phyloP scores from a whole-genome alignment of 2,329 filamentous ascomycete genomes.

The Triangularia verruculosa region DNA sequence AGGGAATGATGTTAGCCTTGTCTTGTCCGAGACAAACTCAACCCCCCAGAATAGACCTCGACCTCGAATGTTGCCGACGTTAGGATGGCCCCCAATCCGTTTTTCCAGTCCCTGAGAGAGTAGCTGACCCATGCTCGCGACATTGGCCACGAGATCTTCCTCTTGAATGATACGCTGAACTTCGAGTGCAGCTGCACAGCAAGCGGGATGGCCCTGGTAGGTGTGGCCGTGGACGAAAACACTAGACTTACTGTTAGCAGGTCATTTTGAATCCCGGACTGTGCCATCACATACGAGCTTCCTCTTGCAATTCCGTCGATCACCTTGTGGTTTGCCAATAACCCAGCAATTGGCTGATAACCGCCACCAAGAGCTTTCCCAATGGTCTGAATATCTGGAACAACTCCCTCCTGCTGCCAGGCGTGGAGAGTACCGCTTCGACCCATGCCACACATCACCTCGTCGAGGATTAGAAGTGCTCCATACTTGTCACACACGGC shows the following conservation, averaged over 20 bases:
- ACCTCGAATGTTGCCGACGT: conserved; percentile 44
- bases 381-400: conserved; percentile 60
- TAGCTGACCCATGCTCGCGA: conserved; percentile 32
- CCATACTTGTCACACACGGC: conserved; percentile 54
- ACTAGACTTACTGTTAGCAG: conserved; percentile 29
- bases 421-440: conserved; percentile 60
- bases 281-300: conserved; percentile 33
- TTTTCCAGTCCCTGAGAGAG: conserved; percentile 32
- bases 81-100: conserved; percentile 33
- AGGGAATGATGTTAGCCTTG: conserved; percentile 35
- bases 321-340: conserved; percentile 52
- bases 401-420: conserved; percentile 59
- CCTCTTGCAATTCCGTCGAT: conserved; percentile 44
- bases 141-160: conserved; percentile 36
- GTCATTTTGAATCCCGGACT: no score
- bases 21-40: conserved; percentile 41
- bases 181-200: conserved; percentile 40
- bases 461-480: conserved; percentile 54
- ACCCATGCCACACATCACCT: conserved; percentile 69
- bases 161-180: conserved; percentile 40
- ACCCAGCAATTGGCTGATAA: conserved; percentile 57
- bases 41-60: conserved; percentile 45
- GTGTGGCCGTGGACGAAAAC: conserved; percentile 60
- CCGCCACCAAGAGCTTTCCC: conserved; percentile 63
- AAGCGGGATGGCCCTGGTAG: conserved; percentile 43